Evolutionary conservation across 1,284 basidiomycete species (phyloP).

Genomic region (Meira miltonrushii): DNA sequence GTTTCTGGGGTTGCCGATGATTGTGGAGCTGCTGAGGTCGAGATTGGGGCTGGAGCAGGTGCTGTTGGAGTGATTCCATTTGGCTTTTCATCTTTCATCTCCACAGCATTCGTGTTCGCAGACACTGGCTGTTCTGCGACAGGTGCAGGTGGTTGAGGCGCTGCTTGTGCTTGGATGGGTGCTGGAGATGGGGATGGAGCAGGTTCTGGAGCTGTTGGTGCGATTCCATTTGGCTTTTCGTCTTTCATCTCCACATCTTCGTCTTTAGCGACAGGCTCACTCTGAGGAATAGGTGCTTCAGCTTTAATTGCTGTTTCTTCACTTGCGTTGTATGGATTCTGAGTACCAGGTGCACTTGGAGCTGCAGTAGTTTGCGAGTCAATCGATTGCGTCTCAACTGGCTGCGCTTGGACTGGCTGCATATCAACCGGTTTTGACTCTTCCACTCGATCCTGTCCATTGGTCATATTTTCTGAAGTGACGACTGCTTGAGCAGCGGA

Average conservation of each 20-base stretch:
- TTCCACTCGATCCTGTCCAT: not conserved
- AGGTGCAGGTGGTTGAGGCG: not conserved
- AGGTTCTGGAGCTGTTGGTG: not conserved
- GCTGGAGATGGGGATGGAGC: not conserved
- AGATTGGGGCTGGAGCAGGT: too few relatives aligned
- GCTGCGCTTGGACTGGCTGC: not conserved
- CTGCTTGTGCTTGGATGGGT: not conserved
- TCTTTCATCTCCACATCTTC: conserved; percentile 3
- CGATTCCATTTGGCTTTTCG: not conserved
- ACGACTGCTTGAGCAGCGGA: conserved; percentile 1
- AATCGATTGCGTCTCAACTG: not conserved
- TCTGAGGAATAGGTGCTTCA: not conserved
- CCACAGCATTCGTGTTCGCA: not conserved
- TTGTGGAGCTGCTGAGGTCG: too few relatives aligned
- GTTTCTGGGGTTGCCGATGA: too few relatives aligned
- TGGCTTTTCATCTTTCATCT: too few relatives aligned
- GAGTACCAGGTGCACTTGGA: conserved; percentile 9
- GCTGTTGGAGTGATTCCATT: too few relatives aligned
- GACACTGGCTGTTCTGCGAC: not conserved
- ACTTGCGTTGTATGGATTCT: conserved; percentile 11
- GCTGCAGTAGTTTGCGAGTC: not conserved
- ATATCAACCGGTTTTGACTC: not conserved
- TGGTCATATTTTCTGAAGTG: not conserved
- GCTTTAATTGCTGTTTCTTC: conserved; percentile 6
- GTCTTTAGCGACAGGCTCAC: not conserved